Base-by-base conservation (phyloP, 2,329 filamentous ascomycete species). In the Xylariaceae sp. region DNA sequence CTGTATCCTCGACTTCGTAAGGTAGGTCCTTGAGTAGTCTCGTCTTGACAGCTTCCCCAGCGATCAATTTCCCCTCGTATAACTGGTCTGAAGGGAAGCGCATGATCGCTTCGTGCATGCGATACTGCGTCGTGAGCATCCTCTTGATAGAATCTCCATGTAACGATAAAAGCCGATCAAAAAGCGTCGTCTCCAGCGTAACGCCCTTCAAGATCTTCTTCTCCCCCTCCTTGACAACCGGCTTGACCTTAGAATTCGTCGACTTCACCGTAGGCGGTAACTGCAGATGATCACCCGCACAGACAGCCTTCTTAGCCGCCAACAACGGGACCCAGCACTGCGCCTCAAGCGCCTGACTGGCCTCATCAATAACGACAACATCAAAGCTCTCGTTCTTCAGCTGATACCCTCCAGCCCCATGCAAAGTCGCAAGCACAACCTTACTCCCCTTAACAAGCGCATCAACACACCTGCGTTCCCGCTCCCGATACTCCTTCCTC, bases 71-170 rank as follows among this genome's bases (percentile, higher is more conserved):
- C 1, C 83, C 84, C 62, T 90, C 90, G 75, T 99, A 99, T 9
- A 97, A 80, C 71, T 93, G 87, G 62, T 89, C 83, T 0, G 93
- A 97, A 0, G 94, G 93, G 69, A 97, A 99, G 5, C 85, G 82
- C 92, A 97, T 97, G 68, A 99, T 97, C 56, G 81, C 86, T 70
- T 96, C 88, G 72, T 99, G 92, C 94, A 99, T 99, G 44, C 94
- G 91, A 74, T 99, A 99, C 76, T 99, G 94, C 3, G 89, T 96
- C 3, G 91, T 97, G 23, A 99, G 83, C 90, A 97, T 96, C 55
- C 89, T 82, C 77, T 97, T 97, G 76, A 99, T 92, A 3, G 79
- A 79, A 1, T 86, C 76, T 0, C 94, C 94, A 71, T 99, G 90
- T 13, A 97, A 78, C 4, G 82, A 80, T 50, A 99, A 80, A 48